Evolutionary conservation across 108 stramenopile genomes (phyloP).

Genomic region (Cyclostephanos invisitatus): DNA sequence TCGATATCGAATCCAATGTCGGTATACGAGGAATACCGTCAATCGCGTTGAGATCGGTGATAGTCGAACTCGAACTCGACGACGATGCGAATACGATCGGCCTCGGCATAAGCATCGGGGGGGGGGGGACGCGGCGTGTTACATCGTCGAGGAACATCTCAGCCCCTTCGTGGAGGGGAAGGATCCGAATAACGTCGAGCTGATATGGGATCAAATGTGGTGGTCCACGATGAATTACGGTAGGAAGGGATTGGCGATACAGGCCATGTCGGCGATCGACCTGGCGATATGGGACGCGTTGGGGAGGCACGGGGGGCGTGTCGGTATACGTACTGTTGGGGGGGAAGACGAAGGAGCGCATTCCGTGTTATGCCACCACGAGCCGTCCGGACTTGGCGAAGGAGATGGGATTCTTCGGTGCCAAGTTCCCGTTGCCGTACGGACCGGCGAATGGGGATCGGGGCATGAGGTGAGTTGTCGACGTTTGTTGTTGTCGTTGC

Average conservation of each 20-base stretch:
- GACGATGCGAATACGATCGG: constrained; percentile 48
- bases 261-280: constrained; percentile 63
- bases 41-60: constrained; percentile 57
- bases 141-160: constrained; percentile 64
- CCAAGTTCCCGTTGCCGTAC: constrained; percentile 67
- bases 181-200: constrained; percentile 64
- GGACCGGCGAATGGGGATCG: constrained; percentile 63
- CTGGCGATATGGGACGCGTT: constrained; percentile 73
- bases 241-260: constrained; percentile 63
- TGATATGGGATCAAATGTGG: constrained; percentile 78
- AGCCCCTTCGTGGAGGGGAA: constrained; percentile 59
- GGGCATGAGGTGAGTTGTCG: constrained; percentile 51
- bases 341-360: constrained; percentile 65
- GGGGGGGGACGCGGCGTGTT: constrained; percentile 73
- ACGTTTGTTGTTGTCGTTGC: neutral
- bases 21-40: constrained; percentile 53
- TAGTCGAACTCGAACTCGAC: constrained; percentile 63
- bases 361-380: constrained; percentile 76
- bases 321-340: constrained; percentile 70
- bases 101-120: constrained; percentile 65
- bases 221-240: constrained; percentile 67
- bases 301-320: constrained; percentile 55
- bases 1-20: constrained; percentile 65
- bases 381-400: constrained; percentile 62
- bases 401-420: constrained; percentile 65